Evolutionary conservation across 768 basidiomycete genomes (phyloP), one percentile per base, ranked within the genome.

Genomic region (Ephemerocybe angulata): DNA sequence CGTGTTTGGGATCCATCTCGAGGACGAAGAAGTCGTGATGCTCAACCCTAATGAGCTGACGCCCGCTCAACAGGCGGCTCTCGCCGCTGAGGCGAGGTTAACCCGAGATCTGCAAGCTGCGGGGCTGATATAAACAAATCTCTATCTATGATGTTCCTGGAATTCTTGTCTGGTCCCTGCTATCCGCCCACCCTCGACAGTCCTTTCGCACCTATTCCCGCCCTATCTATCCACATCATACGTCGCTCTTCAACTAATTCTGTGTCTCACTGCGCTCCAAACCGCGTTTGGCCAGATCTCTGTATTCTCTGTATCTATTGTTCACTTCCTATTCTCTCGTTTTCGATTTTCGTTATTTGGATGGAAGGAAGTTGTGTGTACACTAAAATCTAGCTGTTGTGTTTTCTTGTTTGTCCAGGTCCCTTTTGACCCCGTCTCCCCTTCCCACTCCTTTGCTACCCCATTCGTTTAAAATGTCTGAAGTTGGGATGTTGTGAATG

Each of bases 21-120:
- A 60, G 1, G 71, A 67, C 3, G 67, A 70, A 17, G 75, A 72
- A 19, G 55, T 37, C 21, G 38, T 19, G n/a, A 8, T 13, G 38
- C 55, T 29, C 25, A 22, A 38, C 1, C 41, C 31, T 12, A 25
- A 54, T 35, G 17, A 22, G 29, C 17, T 54, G 13, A 15, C 24
- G 10, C 38, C 21, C 31, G n/a, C 25, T 24, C 49, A 52, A 22
- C 24, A 40, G 24, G 46, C 52, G 1, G 53, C 53, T 13, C 31
- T 55, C 27, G 60, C 48, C 29, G 57, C 58, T 25, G 83, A 83
- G 22, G 72, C 70, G 24, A 73, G 80, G 53, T 64, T 85, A 29
- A 67, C 72, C 0, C 73, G 77, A 50, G 77, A 84, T 62, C 58
- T 86, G 52, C 71, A 75, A 54, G 76, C 73, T 37, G 83, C 83